Evolutionary conservation across 202 grass and related monocot genomes (phyloP), one percentile per base, ranked within the genome.

Genomic region (Musa balbisiana): DNA sequence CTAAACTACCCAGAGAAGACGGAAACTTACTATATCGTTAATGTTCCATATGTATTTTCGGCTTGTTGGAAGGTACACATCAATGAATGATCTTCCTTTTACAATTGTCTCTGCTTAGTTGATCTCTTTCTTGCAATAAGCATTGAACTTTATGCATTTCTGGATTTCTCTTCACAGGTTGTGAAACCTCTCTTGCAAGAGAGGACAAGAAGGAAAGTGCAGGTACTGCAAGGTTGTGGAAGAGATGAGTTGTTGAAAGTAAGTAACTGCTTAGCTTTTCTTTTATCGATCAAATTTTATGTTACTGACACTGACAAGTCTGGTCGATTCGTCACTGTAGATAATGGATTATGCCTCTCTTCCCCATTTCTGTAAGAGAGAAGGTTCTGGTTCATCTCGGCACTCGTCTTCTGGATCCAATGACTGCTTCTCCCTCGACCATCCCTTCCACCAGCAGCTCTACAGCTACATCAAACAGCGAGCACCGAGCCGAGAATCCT

Each of bases 1-100:
- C 87, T 97, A 72, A 97, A 97, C 84, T 97, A 97, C 84, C 94
- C 94, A 13, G 94, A 97, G 71, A 97, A 91, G 82, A 93, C 94
- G 0, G 94, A 91, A 24, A 93, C 90, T 70, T 97, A 97, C 85
- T 97, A 91, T 83, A 93, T 97, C 64, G 94, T 91, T 49, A 97
- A 97, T 17, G 88, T 78, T 55, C 94, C 94, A 65, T 97, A 93
- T 79, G 77, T 97, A 80, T 97, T 97, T 82, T 91, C 94, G 3
- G 90, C 94, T 65, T 97, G 94, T 80, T 97, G 94, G 94, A 93
- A 97, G 88, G 94, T 93, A 81, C 76, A 74, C 82, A 55, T 52
- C 25, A 60, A 43, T 71, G 29, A 55, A 63, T 20, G 55, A 69
- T 83, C 70, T 62, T 24, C 8, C 9, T 64, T 2, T 53, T 59